These are phyloP conservation scores for Chrysoporthe puriensis DNA, from an alignment of 2,329 filamentous ascomycete genomes.

Conservation along the genomic window DNA sequence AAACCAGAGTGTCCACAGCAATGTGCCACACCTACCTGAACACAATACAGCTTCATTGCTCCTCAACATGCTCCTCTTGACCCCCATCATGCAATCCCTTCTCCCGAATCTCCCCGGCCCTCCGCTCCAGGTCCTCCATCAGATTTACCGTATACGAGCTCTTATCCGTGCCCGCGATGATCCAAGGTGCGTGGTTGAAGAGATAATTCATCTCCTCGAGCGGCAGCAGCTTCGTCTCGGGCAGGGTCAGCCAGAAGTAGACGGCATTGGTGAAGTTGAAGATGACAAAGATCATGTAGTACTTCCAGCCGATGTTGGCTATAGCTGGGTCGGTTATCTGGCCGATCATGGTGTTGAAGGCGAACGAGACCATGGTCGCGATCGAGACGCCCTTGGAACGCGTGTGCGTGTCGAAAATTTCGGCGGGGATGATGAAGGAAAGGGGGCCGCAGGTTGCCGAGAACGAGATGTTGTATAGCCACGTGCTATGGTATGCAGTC, in stretches of 20 bases:
- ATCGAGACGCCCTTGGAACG: conserved; percentile 75
- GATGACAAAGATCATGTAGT: conserved; percentile 56
- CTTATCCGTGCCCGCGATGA: conserved; percentile 61
- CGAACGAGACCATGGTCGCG: conserved; percentile 73
- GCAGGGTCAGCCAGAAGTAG: conserved; percentile 63
- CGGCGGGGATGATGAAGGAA: conserved; percentile 63
- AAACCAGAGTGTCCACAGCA: not conserved
- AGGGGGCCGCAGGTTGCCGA: conserved; percentile 71
- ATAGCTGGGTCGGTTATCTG: conserved; percentile 52
- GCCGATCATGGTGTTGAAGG: conserved; percentile 60
- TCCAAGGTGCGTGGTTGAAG: conserved; percentile 63
- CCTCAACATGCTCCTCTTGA: conserved; percentile 18
- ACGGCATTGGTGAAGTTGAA: conserved; percentile 57
- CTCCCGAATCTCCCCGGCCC: conserved; percentile 58
- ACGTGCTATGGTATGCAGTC: conserved; percentile 54
- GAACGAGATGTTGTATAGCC: conserved; percentile 82
- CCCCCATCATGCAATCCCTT: conserved; percentile 43
- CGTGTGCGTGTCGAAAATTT: conserved; percentile 79
- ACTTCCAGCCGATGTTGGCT: conserved; percentile 48
- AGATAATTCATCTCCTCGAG: conserved; percentile 69
- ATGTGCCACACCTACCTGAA: not conserved
- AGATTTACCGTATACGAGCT: conserved; percentile 49
- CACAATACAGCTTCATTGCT: not conserved
- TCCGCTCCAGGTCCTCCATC: conserved; percentile 58
- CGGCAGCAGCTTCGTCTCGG: conserved; percentile 64